These are phyloP conservation scores for Durotheca rogersii DNA, from an alignment of 495 filamentous ascomycete species.

Conservation along the genomic window DNA sequence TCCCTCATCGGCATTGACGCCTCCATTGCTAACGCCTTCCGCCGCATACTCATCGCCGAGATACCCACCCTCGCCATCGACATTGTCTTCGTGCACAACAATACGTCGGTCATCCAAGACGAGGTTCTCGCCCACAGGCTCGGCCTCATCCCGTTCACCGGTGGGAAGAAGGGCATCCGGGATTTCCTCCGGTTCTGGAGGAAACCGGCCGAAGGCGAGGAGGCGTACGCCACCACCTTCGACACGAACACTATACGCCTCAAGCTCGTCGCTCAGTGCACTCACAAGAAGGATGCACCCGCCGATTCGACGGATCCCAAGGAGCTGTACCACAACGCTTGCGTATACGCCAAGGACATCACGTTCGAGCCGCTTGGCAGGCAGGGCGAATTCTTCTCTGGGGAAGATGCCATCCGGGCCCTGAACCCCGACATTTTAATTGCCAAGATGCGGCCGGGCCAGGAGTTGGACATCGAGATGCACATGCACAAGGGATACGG, in stretches of 20 bases:
- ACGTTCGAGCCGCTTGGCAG: constrained; percentile 70
- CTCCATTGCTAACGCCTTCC: constrained; percentile 94
- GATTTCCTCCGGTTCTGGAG: constrained; percentile 74
- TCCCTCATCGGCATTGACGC: constrained; percentile 91
- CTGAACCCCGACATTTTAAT: constrained; percentile 92
- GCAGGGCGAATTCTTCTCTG: constrained; percentile 67
- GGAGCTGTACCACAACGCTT: constrained; percentile 79
- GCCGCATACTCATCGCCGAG: constrained; percentile 93
- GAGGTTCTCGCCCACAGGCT: constrained; percentile 89
- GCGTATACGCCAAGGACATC: constrained; percentile 84
- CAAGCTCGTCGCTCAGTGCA: constrained; percentile 71
- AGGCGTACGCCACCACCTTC: constrained; percentile 45
- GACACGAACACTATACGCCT: constrained; percentile 83
- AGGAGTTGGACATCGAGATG: constrained; percentile 77
- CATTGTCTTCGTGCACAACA: constrained; percentile 84
- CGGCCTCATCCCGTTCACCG: constrained; percentile 86
- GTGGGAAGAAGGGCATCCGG: constrained; percentile 68
- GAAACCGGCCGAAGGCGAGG: constrained; percentile 44
- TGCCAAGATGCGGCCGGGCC: constrained; percentile 89
- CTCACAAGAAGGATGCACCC: constrained; percentile 67
- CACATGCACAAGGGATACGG: constrained; percentile 93
- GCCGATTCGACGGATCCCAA: constrained; percentile 73
- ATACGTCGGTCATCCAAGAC: constrained; percentile 96
- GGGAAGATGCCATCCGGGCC: constrained; percentile 64
- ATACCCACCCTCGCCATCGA: constrained; percentile 94